Evolutionary conservation across 164 flowering plant genomes (phyloP), one percentile per base, ranked within the genome.

Genomic region (Kalanchoe fedtschenkoi): DNA sequence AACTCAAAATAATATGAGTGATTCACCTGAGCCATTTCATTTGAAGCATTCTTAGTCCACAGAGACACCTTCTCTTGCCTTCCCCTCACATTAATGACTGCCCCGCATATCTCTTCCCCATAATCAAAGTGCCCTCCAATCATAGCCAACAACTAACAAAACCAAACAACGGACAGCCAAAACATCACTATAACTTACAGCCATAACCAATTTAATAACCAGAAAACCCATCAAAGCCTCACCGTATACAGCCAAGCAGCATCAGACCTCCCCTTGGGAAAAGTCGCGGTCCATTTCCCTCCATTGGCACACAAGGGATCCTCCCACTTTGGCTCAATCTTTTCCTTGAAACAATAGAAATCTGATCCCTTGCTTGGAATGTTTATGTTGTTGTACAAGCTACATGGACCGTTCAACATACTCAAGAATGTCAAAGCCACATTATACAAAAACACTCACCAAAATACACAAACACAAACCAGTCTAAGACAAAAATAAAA

Each of bases 211-310:
- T 43, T 21, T n/a, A 5, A n/a, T 24, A 43, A 43, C 24, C 46
- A 2, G 8, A 43, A n/a, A 43, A 6, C 4, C 6, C 1, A n/a
- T n/a, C 9, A 43, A n/a, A 4, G 4, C 17, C 51, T 5, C 51
- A 43, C 51, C 51, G 51, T 43, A 10, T 43, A 43, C n/a, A 43
- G 51, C 51, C 51, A 43, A 43, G 51, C 51, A 43, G 51, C 19
- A 21, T 43, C 51, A 7, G 51, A n/a, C 19, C 19, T 43, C 24
- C 51, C 51, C 9, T 8, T n/a, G 9, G 51, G 19, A 43, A 43
- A 43, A 43, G 1, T 43, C 22, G 22, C 19, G 0, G 51, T 43
- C 51, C 51, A 43, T 10, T 43, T 43, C 51, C 51, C 51, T 43
- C 51, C 51, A n/a, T 43, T n/a, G 6, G 51, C 51, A n/a, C 51